A percentile compares a stretch with the other conserved stretches of the same genome.
Conservation (phyloP, 805 yeast species). For the Yamadazyma scolyti region DNA sequence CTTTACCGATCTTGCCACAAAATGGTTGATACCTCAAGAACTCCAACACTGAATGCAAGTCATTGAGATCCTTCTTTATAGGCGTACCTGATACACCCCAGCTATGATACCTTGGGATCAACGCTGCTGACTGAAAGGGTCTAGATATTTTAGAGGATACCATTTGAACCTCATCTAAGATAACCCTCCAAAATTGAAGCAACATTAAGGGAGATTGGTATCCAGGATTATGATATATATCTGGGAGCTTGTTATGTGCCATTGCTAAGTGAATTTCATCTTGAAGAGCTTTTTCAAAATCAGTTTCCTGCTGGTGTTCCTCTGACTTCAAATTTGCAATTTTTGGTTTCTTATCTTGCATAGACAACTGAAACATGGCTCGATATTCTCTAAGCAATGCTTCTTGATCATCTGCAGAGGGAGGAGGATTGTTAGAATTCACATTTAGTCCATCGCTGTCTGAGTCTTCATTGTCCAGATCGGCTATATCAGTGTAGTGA, state of each 20-base stretch:
- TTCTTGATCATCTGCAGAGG: constrained; percentile 6
- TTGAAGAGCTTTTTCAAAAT: constrained; percentile 29
- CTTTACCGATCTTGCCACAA: constrained; percentile 35
- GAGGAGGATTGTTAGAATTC: neutral
- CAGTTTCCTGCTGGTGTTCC: constrained; percentile 21
- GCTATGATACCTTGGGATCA: constrained; percentile 80
- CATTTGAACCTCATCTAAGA: constrained; percentile 95
- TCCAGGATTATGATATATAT: constrained; percentile 30
- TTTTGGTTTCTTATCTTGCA: constrained; percentile 21
- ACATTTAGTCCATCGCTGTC: constrained; percentile 1
- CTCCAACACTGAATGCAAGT: constrained; percentile 65
- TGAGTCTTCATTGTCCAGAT: neutral
- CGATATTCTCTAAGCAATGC: constrained; percentile 15
- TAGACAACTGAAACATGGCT: constrained; percentile 23
- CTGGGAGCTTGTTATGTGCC: constrained; percentile 22
- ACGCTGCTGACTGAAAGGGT: constrained; percentile 75
- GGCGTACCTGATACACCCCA: constrained; percentile 99
- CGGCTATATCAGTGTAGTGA: constrained; percentile 7
- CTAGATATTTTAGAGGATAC: constrained; percentile 68
- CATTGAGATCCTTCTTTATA: constrained; percentile 60
- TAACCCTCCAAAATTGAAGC: constrained; percentile 83
- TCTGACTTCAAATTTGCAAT: constrained; percentile 21
- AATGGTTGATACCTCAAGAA: constrained; percentile 72
- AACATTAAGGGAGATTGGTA: constrained; percentile 80
- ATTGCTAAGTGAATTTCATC: constrained; percentile 29